Conservation (phyloP, 2,329 filamentous ascomycete genomes). For the Curvularia sp. region DNA sequence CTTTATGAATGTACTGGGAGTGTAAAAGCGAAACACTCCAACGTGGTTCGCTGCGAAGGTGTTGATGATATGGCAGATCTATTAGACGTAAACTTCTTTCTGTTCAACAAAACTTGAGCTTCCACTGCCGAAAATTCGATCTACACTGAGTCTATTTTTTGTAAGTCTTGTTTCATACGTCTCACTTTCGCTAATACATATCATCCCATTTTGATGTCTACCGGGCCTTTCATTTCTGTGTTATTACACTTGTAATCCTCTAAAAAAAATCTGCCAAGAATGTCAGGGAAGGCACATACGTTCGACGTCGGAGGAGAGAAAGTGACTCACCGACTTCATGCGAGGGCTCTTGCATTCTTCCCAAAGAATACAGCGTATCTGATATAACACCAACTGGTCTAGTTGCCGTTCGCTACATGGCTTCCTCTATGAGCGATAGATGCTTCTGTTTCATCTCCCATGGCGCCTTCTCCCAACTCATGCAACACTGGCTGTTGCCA, state of each 20-base stretch:
- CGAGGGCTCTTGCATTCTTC: not conserved
- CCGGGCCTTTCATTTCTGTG: slow-evolving; percentile 36
- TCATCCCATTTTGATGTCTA: not conserved
- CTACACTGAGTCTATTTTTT: slow-evolving; percentile 27
- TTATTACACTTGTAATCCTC: slow-evolving; percentile 36
- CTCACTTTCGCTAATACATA: not conserved
- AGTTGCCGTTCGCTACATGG: not conserved
- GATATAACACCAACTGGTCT: not conserved
- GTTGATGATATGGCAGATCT: not conserved
- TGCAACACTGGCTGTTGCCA: not conserved
- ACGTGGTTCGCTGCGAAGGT: not conserved
- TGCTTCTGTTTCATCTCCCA: not conserved
- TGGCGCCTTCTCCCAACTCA: not conserved
- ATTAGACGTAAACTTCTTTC: too few relatives aligned
- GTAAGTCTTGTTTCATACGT: slow-evolving; percentile 26
- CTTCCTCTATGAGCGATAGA: not conserved
- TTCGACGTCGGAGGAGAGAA: not conserved
- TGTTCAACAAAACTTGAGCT: too few relatives aligned
- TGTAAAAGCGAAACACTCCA: not conserved
- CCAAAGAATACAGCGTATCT: not conserved
- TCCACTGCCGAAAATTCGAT: not conserved
- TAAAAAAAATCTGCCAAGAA: not conserved
- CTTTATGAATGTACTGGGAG: not conserved
- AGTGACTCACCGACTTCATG: not conserved
- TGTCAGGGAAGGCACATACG: not conserved